Base-by-base conservation (phyloP, 306 rosid species). In the Argentina anserina region DNA sequence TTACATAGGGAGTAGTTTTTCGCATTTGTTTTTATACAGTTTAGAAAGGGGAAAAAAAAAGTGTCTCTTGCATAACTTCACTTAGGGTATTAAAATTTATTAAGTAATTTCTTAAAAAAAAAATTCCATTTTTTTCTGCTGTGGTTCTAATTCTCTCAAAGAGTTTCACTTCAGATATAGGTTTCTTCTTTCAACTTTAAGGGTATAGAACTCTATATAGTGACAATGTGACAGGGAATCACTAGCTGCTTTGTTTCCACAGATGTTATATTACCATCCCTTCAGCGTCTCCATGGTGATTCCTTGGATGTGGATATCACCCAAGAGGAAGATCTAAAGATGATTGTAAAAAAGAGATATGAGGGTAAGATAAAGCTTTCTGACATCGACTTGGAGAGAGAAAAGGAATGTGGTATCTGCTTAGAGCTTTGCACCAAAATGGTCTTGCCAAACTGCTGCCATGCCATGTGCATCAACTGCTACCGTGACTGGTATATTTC, bases 331-430 rank as follows among this genome's bases (percentile, higher is more conserved):
- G 77, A 41, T 73, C 72, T 50, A 20, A 84, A 79, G 78, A 73
- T 72, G 77, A 73, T 37, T 53, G 39, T 58, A 55, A 75, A 56
- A 39, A 77, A 78, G 58, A 82, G 67, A 74, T 64, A 28, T 12
- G 84, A 84, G 41, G 85, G 78, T 60, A 75, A 78, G 71, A 55
- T 70, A 65, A 79, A 69, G 67, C 46, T 47, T 71, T 71, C 71
- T 21, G 84, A 86, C 47, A 40, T 65, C n/a, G 89, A 89, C 40
- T 46, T 50, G 56, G 92, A 89, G 37, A 79, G 92, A 80, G 97
- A 89, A 75, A 83, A 84, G 55, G 97, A 91, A 77, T 91, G 97
- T 67, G 97, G 97, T 67, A 87, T 91, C 76, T 91, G 95, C 88
- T 81, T 89, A 69, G 97, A 87, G 84, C 77, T 84, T 14, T 83